Evolutionary conservation across 2,329 filamentous ascomycete genomes (phyloP), one percentile per base, ranked within the genome.

Genomic region (Fusarium cicatricum): DNA sequence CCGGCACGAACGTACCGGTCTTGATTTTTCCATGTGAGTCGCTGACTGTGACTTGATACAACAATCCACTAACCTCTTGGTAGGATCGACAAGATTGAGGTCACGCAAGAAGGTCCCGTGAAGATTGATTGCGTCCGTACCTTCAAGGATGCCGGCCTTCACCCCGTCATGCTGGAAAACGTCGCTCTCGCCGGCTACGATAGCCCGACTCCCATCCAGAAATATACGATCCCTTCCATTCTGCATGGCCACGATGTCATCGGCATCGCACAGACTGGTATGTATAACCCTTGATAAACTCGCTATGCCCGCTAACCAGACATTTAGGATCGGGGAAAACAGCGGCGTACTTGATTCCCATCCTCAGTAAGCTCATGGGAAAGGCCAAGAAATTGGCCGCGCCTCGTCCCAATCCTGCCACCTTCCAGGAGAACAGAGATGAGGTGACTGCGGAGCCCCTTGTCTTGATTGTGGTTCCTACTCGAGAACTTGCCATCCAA

Each of bases 201-300:
- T 0, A 70, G 76, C 1, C 92, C 93, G 0, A 98, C 95, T 0
- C 91, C 93, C 0, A 95, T 99, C 32, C 95, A 99, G 72, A 85
- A 86, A 16, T 97, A 91, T 72, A 88, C 87, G 5, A 85, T 98
- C 26, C 92, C 95, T 0, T 88, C 93, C 0, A 87, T 98, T 37
- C 76, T 90, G 17, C 78, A 83, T 43, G 90, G 90, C 2, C 80
- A 90, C 64, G 95, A 99, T 74, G 80, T 98, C 26, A 91, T 98
- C 63, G 93, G 89, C 3, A 86, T 95, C 68, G 92, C 95, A 9
- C 94, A 98, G 76, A 99, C 95, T 41, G 94, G 94, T 96, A 79
- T 74, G 84, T 77, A 32, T 2, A 3, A 17, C 29, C 10, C 16
- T 36, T 31, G 5, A 12, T 17, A 10, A 37, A 4, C 38, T 14